phyloP scores from a whole-genome alignment of 1,284 basidiomycete genomes.

The Anthracocystis panici-leucophaei region DNA sequence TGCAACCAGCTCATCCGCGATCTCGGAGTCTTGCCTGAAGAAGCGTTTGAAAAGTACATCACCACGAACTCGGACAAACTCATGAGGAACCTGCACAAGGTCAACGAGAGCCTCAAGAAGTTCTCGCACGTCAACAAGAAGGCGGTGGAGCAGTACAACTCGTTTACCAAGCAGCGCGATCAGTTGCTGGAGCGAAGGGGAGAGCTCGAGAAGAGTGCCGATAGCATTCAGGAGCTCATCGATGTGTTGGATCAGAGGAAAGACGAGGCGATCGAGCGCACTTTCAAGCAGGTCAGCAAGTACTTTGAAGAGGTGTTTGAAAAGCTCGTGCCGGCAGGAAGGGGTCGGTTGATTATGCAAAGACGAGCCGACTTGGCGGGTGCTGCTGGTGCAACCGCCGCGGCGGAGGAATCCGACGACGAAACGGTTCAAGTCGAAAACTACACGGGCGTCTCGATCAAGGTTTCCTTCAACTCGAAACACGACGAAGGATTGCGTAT shows the following conservation, averaged over 20 bases:
- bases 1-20: conserved; percentile 94
- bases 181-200: conserved; percentile 85
- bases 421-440: conserved; percentile 78
- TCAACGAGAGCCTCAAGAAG: conserved; percentile 92
- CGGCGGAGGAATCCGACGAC: conserved; percentile 68
- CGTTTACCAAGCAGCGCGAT: conserved; percentile 96
- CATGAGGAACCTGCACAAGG: conserved; percentile 86
- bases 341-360: conserved; percentile 91
- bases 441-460: conserved; percentile 96
- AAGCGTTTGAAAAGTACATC: conserved; percentile 95
- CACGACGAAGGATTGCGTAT: conserved; percentile 94
- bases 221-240: conserved; percentile 93
- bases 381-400: conserved; percentile 69
- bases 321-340: conserved; percentile 92
- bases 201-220: conserved; percentile 88
- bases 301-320: conserved; percentile 98
- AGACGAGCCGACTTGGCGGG: conserved; percentile 78
- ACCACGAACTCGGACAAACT: conserved; percentile 84
- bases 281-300: conserved; percentile 96
- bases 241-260: conserved; percentile 94
- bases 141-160: conserved; percentile 97
- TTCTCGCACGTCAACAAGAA: conserved; percentile 99
- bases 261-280: conserved; percentile 97
- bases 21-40: conserved; percentile 93
- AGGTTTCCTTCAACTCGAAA: conserved; percentile 98